A percentile compares a stretch with the other conserved stretches of the same genome.
Conservation (phyloP, 108 stramenopile genomes). For the Cyclotella kingstonii region DNA sequence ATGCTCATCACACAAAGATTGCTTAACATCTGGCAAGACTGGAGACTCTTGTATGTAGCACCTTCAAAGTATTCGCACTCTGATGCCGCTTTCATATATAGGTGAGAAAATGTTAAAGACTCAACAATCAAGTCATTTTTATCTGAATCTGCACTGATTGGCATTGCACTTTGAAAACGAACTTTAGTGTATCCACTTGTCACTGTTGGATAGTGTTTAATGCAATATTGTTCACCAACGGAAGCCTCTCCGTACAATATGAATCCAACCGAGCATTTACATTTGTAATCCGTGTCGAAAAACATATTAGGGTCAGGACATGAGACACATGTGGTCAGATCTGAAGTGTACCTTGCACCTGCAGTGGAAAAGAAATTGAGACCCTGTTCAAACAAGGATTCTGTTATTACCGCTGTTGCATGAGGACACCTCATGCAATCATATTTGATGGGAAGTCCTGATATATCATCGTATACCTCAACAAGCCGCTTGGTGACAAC, state of each 20-base stretch:
- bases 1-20: constrained; percentile 73
- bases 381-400: constrained; percentile 21
- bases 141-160: constrained; percentile 3
- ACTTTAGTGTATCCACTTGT: constrained; percentile 25
- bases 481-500: constrained; percentile 23
- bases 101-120: constrained; percentile 53
- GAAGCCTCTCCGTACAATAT: constrained; percentile 42
- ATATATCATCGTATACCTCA: constrained; percentile 22
- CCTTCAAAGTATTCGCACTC: constrained; percentile 51
- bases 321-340: constrained; percentile 39
- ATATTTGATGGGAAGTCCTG: constrained; percentile 24
- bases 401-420: constrained; percentile 30
- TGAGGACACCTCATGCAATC: constrained; percentile 38
- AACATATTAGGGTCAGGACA: constrained; percentile 72
- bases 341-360: constrained; percentile 38
- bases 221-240: constrained; percentile 49
- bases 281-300: constrained; percentile 39
- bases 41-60: constrained; percentile 1
- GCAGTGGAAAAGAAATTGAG: constrained; percentile 16
- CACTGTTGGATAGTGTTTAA: constrained; percentile 17
- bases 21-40: constrained; percentile 57
- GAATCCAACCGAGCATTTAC: constrained; percentile 51
- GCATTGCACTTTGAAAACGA: constrained; percentile 16
- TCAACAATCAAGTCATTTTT: constrained; percentile 10
- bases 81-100: constrained; percentile 43